Evolutionary conservation across 805 yeast species (phyloP).

Genomic region (Kuraishia floccosa): DNA sequence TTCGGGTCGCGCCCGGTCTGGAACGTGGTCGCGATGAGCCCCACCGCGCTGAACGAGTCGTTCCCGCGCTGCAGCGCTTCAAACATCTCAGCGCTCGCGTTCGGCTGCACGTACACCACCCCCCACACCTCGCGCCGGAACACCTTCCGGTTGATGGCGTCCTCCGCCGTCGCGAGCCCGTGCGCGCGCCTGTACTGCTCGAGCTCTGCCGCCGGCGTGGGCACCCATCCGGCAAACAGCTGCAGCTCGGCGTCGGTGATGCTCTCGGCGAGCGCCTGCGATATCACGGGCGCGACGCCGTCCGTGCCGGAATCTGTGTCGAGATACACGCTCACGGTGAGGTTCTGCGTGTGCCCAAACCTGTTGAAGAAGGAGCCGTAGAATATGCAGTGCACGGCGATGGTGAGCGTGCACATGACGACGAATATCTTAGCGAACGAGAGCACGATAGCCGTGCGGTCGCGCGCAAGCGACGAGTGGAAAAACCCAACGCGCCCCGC

Average conservation of each 20-base stretch:
- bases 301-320: background rate
- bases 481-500: background rate
- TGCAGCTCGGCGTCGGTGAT: background rate
- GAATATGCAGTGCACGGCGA: background rate
- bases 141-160: background rate
- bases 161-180: slow-evolving; percentile 14
- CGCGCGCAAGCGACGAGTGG: background rate
- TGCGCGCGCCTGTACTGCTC: background rate
- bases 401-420: background rate
- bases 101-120: slow-evolving; percentile 37
- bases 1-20: slow-evolving; percentile 57
- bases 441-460: background rate
- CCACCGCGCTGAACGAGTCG: slow-evolving; percentile 14
- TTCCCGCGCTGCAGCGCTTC: slow-evolving; percentile 28
- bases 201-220: background rate
- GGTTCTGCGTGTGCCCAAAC: background rate
- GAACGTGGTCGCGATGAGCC: slow-evolving; percentile 26
- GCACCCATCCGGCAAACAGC: background rate
- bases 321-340: background rate
- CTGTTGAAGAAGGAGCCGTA: background rate
- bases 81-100: slow-evolving; percentile 28
- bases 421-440: background rate
- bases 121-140: slow-evolving; percentile 40
- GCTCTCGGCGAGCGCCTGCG: background rate
- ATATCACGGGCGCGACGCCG: background rate